These are phyloP conservation scores for Hypomontagnella monticulosa DNA, from an alignment of 495 filamentous ascomycete genomes.

Conservation along the genomic window DNA sequence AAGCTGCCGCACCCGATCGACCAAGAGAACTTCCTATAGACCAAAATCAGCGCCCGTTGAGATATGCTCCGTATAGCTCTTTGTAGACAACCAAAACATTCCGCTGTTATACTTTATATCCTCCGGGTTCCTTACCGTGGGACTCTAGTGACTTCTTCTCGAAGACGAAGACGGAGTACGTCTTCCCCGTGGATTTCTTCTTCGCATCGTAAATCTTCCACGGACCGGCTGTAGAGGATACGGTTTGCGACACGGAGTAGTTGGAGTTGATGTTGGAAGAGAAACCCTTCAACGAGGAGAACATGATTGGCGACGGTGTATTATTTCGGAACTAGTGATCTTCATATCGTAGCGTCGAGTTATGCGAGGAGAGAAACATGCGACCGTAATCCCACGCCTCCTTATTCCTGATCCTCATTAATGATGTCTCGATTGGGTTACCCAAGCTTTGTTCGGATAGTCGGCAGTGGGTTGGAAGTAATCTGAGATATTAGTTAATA, in stretches of 20 bases:
- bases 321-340: slow-evolving; percentile 33
- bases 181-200: slow-evolving; percentile 89
- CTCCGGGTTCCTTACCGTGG: slow-evolving; percentile 55
- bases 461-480: slow-evolving; percentile 7
- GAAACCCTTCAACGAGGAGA: slow-evolving; percentile 91
- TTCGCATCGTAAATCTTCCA: slow-evolving; percentile 99
- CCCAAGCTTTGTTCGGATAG: background rate
- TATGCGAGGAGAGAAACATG: slow-evolving; percentile 22
- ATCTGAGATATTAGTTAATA: slow-evolving; percentile 1
- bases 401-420: slow-evolving; percentile 17
- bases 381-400: slow-evolving; percentile 9
- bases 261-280: slow-evolving; percentile 86
- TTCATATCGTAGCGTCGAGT: slow-evolving; percentile 40
- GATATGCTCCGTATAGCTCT: background rate
- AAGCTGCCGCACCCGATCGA: slow-evolving; percentile 64
- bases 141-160: slow-evolving; percentile 85
- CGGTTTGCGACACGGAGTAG: slow-evolving; percentile 78
- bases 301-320: slow-evolving; percentile 68
- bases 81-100: background rate
- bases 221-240: slow-evolving; percentile 79
- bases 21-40: slow-evolving; percentile 59
- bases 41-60: slow-evolving; percentile 9
- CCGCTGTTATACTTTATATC: background rate
- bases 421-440: slow-evolving; percentile 10
- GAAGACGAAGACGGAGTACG: slow-evolving; percentile 93